A percentile compares a stretch with the other conserved stretches of the same genome.
Evolutionary conservation across 2,329 filamentous ascomycete genomes (phyloP).

Genomic region (Penicillium sp.): DNA sequence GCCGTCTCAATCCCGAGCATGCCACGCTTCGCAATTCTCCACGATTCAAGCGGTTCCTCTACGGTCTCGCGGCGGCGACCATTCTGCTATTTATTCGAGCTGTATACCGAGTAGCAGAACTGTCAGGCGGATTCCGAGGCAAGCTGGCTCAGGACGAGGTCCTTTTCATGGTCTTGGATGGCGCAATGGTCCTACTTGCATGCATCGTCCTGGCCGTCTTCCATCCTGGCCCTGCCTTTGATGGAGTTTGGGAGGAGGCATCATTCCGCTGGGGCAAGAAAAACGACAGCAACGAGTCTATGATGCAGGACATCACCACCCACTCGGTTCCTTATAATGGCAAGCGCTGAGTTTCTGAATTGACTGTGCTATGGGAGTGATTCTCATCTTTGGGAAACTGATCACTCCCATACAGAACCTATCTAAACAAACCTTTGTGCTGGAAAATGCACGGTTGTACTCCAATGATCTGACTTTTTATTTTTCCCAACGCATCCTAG

Average conservation of each 20-base stretch:
- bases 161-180: slow-evolving; percentile 48
- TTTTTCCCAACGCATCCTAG: too few species aligned
- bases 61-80: slow-evolving; percentile 23
- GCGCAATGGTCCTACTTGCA: slow-evolving; percentile 42
- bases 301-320: not conserved
- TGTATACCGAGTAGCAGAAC: slow-evolving; percentile 46
- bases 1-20: not conserved
- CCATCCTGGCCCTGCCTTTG: slow-evolving; percentile 7
- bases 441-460: too few species aligned
- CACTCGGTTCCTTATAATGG: not conserved
- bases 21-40: not conserved
- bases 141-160: slow-evolving; percentile 44
- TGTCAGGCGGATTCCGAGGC: slow-evolving; percentile 43
- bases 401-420: too few species aligned
- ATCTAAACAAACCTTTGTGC: too few species aligned
- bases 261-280: not conserved
- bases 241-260: slow-evolving; percentile 3
- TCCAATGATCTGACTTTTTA: too few species aligned
- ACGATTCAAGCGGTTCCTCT: slow-evolving; percentile 7
- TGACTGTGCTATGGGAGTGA: too few species aligned
- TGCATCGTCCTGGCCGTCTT: slow-evolving; percentile 9
- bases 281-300: not conserved
- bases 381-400: too few species aligned
- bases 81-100: slow-evolving; percentile 43
- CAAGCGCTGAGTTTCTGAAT: not conserved